These are phyloP conservation scores for Ascochyta pisi DNA, from an alignment of 2,329 filamentous ascomycete genomes.

Conservation along the genomic window DNA sequence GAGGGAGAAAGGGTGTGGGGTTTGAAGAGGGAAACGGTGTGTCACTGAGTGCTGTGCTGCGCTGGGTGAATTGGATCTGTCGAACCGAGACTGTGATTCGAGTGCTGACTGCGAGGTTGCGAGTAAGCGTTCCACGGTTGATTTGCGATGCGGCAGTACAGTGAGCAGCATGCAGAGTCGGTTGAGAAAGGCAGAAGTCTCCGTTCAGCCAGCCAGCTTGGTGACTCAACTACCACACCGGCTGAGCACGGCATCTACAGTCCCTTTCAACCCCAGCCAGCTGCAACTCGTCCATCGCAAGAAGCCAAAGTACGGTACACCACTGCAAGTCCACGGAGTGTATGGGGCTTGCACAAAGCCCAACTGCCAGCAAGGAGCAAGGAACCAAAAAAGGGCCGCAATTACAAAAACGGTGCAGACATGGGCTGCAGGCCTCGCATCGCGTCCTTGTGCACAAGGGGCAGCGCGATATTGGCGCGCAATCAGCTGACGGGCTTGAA, in stretches of 20 bases:
- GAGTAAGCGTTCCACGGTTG: too few relatives aligned
- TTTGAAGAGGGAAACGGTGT: too few relatives aligned
- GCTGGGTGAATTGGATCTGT: too few relatives aligned
- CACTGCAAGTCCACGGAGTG: not conserved
- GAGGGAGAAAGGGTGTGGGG: too few relatives aligned
- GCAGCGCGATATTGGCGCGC: slow-evolving; percentile 13
- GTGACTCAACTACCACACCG: too few relatives aligned
- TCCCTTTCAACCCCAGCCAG: not conserved
- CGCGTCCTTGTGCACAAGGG: slow-evolving; percentile 1
- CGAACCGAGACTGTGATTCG: too few relatives aligned
- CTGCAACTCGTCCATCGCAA: not conserved
- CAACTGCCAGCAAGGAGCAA: not conserved
- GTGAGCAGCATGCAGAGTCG: too few relatives aligned
- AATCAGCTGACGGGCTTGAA: slow-evolving; percentile 9
- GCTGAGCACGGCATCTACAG: not conserved
- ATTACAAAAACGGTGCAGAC: not conserved
- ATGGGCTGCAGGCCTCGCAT: slow-evolving; percentile 7
- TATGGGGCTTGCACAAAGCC: not conserved
- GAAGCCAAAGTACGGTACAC: not conserved
- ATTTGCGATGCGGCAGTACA: too few relatives aligned
- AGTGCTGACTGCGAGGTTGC: too few relatives aligned
- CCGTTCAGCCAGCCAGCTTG: too few relatives aligned
- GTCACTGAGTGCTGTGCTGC: too few relatives aligned
- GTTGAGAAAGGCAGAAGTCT: too few relatives aligned
- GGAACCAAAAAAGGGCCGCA: not conserved